Base-by-base conservation (phyloP, 441 rosid genomes). In the Macaranga tanarius region DNA sequence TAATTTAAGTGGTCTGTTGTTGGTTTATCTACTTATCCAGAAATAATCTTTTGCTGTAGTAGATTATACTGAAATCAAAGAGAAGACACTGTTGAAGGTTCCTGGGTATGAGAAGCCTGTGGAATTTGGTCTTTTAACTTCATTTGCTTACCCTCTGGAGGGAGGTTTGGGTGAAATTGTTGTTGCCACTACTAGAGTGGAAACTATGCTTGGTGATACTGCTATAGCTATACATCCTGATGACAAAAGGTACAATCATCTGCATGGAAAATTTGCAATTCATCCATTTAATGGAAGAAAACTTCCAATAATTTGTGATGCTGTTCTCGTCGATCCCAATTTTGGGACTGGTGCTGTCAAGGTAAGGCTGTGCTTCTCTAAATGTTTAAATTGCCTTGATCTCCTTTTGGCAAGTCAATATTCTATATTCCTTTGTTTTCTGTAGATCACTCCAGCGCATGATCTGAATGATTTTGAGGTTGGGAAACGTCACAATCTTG, bases 331-430 rank as follows among this genome's bases (percentile, higher is more conserved):
- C 73, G 98, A 90, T 87, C 96, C 89, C 5, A 84, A 71, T n/a
- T 95, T 95, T 77, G 98, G 99, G 60, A 95, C 99, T 80, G 99
- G 99, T 73, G 95, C 96, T 80, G 98, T 95, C 63, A 95, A 95
- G 98, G 99, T 92, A 79, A 65, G 50, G 11, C 45, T 70, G 69
- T 28, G 19, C 45, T 48, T 62, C 66, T n/a, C 63, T 31, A 56
- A 75, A 69, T 74, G 58, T 59, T 70, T 44, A 50, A 65, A 26
- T 15, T 69, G 45, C 56, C 16, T 15, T 17, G 4, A 58, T 22
- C 42, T 70, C 16, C 23, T 76, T 63, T 60, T 20, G 10, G 26
- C 54, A 40, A 28, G 48, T 72, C 55, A 65, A 69, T 62, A 40
- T 44, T 77, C 56, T 48, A 55, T 45, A 19, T 38, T 66, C 61